phyloP scores from a whole-genome alignment of 1,284 basidiomycete species.

The Heimioporus punctisporus region DNA sequence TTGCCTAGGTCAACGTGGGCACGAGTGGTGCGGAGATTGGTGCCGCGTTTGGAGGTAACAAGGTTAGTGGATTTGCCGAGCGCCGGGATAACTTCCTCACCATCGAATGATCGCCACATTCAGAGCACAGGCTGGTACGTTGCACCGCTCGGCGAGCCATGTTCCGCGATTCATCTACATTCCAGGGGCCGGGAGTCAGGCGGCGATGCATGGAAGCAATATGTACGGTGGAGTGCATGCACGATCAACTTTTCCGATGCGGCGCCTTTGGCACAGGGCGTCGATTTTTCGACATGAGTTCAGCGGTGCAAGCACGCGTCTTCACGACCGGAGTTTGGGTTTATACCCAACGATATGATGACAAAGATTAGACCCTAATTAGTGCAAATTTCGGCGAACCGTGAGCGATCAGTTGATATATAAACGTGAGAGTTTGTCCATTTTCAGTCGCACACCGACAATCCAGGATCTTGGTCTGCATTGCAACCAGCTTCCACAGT shows the following conservation, averaged over 20 bases:
- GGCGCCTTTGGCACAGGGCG: conserved; percentile 91
- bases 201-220: conserved; percentile 97
- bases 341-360: conserved; percentile 14
- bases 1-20: conserved; percentile 85
- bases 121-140: conserved; percentile 83
- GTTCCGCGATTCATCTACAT: conserved; percentile 14
- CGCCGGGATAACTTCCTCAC: conserved; percentile 16
- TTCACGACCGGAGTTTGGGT: conserved; percentile 16
- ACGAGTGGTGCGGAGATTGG: conserved; percentile 96
- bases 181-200: conserved; percentile 95
- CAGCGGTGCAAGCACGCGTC: conserved; percentile 23
- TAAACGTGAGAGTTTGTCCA: conserved; percentile 32
- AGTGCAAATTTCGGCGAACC: conserved; percentile 11
- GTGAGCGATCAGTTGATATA: conserved; percentile 39
- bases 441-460: conserved; percentile 31
- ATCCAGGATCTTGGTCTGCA: conserved; percentile 31
- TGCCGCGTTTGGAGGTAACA: conserved; percentile 93
- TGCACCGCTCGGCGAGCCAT: background rate
- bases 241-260: conserved; percentile 93
- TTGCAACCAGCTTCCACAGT: conserved; percentile 26
- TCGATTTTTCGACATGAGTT: conserved; percentile 66
- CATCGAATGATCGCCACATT: conserved; percentile 1
- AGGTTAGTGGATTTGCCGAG: conserved; percentile 48
- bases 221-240: conserved; percentile 86
- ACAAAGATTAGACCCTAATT: conserved; percentile 25